Conservation (phyloP, 805 yeast species). For the Barnettozyma siamensis region DNA sequence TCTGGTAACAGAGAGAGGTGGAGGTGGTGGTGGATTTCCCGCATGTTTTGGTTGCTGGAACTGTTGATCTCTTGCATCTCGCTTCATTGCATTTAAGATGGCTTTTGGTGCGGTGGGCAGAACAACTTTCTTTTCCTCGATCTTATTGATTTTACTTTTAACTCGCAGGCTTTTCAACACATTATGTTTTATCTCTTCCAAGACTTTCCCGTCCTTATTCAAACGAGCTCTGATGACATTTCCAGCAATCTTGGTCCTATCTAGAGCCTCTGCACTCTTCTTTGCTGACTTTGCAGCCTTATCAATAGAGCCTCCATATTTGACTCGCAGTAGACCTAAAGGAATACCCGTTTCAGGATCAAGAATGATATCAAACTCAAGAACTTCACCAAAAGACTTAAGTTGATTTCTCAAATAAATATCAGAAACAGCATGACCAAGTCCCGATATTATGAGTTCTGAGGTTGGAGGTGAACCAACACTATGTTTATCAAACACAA, state of each 20-base stretch:
- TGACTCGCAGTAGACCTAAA: slow-evolving; percentile 60
- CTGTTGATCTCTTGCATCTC: slow-evolving; percentile 1
- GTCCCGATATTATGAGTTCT: slow-evolving; percentile 65
- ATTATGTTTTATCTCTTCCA: slow-evolving; percentile 25
- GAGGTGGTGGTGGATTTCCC: background rate
- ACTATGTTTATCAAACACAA: slow-evolving; percentile 58
- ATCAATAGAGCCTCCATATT: slow-evolving; percentile 49
- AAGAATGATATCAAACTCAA: slow-evolving; percentile 49
- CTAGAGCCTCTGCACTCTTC: slow-evolving; percentile 36
- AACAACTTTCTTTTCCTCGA: slow-evolving; percentile 21
- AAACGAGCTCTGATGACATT: slow-evolving; percentile 46
- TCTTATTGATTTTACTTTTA: slow-evolving; percentile 16
- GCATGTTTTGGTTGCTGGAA: no score
- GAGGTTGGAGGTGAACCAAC: slow-evolving; percentile 69
- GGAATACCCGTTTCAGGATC: slow-evolving; percentile 79
- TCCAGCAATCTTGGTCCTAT: slow-evolving; percentile 45
- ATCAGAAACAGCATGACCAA: slow-evolving; percentile 49
- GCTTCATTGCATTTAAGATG: slow-evolving; percentile 12
- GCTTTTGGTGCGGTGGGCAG: slow-evolving; percentile 25
- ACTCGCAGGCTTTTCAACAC: slow-evolving; percentile 5
- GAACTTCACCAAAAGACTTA: slow-evolving; percentile 56
- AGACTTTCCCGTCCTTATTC: slow-evolving; percentile 32
- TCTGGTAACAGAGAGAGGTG: background rate
- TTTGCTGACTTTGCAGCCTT: slow-evolving; percentile 43
- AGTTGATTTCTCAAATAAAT: slow-evolving; percentile 44